Conservation (phyloP, 1,139 yeast species). For the Yamadazyma blattariae region DNA sequence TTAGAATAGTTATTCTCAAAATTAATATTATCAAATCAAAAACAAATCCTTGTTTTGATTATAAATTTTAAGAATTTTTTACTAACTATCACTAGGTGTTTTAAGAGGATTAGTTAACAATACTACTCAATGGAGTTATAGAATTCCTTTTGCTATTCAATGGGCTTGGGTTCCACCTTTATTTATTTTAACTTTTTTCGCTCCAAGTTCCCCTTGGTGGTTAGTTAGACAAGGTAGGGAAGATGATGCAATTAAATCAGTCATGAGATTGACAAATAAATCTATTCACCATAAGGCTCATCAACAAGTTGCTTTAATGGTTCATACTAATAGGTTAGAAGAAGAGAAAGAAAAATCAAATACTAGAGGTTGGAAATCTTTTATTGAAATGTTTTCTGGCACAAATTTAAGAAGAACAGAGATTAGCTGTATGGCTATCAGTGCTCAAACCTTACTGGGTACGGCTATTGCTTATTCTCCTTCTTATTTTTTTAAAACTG, state of each 20-base stretch:
- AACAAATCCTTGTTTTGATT: too few species aligned
- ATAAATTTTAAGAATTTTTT: too few species aligned
- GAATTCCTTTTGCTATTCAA: slow-evolving; percentile 22
- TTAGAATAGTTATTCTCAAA: too few species aligned
- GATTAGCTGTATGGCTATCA: slow-evolving; percentile 18
- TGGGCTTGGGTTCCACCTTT: slow-evolving; percentile 23
- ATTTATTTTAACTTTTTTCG: slow-evolving; percentile 15
- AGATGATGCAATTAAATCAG: slow-evolving; percentile 17
- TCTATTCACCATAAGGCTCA: slow-evolving; percentile 13
- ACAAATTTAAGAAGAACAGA: slow-evolving; percentile 21
- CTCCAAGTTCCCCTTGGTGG: slow-evolving; percentile 25
- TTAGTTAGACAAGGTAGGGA: slow-evolving; percentile 18
- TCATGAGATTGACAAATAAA: slow-evolving; percentile 14
- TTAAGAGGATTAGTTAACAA: slow-evolving; percentile 22
- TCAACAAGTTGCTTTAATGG: slow-evolving; percentile 16
- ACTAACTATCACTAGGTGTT: too few species aligned
- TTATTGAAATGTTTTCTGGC: slow-evolving; percentile 19
- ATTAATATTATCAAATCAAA: too few species aligned
- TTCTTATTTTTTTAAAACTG: slow-evolving; percentile 23
- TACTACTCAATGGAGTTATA: slow-evolving; percentile 17
- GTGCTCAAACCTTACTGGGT: slow-evolving; percentile 23
- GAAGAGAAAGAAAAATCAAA: slow-evolving; percentile 9
- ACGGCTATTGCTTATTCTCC: slow-evolving; percentile 23
- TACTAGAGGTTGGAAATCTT: slow-evolving; percentile 10
- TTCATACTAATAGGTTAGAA: slow-evolving; percentile 19